Evolutionary conservation across 768 basidiomycete genomes (phyloP), one percentile per base, ranked within the genome.

Genomic region (Lactifluus echinatus): DNA sequence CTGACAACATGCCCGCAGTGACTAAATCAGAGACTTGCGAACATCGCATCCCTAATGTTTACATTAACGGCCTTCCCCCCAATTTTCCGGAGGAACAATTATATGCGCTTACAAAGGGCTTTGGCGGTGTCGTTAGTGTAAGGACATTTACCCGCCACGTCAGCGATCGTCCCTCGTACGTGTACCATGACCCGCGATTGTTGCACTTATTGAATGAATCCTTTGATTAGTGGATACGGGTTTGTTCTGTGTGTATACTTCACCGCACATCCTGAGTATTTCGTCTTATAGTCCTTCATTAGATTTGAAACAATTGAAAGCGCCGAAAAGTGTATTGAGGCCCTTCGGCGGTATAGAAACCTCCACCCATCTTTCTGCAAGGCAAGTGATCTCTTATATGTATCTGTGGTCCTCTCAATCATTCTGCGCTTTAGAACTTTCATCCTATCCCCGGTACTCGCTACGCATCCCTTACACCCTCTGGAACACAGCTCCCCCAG

Each of bases 321-420:
- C 26, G 89, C 89, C 0, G 84, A 85, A 64, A 78, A 76, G 60
- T 93, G 90, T 61, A 90, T 93, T 51, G 74, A 81, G 14, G 73
- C 81, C 1, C 73, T 93, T 47, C 74, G 87, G 59, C 79, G 79
- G 62, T 85, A 84, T 62, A 76, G 86, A 43, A 88, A 91, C 67
- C 71, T 92, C 40, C 89, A 93, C 66, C 90, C 89, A 0, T 89
- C 89, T 2, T 90, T 89, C 66, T 90, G 90, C 53, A 91, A 92
- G 79, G 89, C 85, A 55, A 5, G 63, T 39, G 21, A 15, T 21
- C 46, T 47, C 29, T 59, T 49, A 12, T 26, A n/a, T 57, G 39
- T 50, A 34, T 36, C 14, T 23, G 36, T 2, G 48, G n/a, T 17
- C 26, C 31, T 31, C 29, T 50, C 17, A 40, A 39, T 43, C 14